A percentile compares a stretch with the other conserved stretches of the same genome.
Conservation (phyloP, 306 rosid species). For the Quercus agrifolia region DNA sequence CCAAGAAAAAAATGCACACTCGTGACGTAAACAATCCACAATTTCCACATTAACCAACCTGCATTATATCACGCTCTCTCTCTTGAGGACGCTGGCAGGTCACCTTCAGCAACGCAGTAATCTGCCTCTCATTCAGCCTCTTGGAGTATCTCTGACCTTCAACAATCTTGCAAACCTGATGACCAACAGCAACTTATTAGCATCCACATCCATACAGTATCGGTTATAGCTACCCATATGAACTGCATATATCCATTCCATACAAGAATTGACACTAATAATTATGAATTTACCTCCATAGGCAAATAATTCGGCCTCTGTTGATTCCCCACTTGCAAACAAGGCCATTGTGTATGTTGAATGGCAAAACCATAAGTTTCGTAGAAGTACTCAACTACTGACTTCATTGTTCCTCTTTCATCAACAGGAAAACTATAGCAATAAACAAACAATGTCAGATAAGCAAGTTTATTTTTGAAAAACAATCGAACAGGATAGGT, state of each 20-base stretch:
- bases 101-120: conserved; percentile 81
- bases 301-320: conserved; percentile 93
- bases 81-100: conserved; percentile 94
- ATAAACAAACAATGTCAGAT: conserved; percentile 10
- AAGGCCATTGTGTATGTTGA: conserved; percentile 93
- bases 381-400: conserved; percentile 82
- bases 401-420: conserved; percentile 88
- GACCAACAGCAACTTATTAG: conserved; percentile 18
- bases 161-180: conserved; percentile 91
- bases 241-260: neutral
- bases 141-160: conserved; percentile 94
- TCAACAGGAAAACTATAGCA: conserved; percentile 84
- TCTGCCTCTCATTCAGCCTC: conserved; percentile 80
- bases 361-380: conserved; percentile 88
- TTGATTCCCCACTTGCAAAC: conserved; percentile 89
- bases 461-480: neutral
- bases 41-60: conserved; percentile 33
- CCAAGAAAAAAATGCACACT: neutral
- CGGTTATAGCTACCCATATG: neutral
- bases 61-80: conserved; percentile 77
- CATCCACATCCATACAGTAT: neutral
- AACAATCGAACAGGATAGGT: neutral
- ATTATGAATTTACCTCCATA: conserved; percentile 65
- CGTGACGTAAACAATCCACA: neutral
- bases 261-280: neutral